phyloP scores from a whole-genome alignment of 1,284 basidiomycete species.

The Pholiota adiposa region DNA sequence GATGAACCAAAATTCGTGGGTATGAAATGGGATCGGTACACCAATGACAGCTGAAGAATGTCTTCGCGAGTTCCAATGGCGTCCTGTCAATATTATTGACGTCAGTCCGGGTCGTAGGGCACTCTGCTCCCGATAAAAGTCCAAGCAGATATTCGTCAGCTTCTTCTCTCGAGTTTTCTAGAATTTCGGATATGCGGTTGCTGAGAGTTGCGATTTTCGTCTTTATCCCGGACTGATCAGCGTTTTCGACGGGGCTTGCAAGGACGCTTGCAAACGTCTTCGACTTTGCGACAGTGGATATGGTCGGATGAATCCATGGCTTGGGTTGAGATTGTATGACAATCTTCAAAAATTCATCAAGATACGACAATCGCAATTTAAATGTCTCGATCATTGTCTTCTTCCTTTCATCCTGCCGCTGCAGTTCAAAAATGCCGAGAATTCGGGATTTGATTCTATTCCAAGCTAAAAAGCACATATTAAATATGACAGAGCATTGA shows the following conservation, averaged over 20 bases:
- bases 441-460: slow-evolving; percentile 11
- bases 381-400: background rate
- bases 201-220: background rate
- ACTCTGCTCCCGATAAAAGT: slow-evolving; percentile 6
- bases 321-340: background rate
- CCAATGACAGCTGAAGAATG: slow-evolving; percentile 33
- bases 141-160: slow-evolving; percentile 15
- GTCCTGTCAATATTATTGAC: background rate
- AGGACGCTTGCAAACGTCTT: slow-evolving; percentile 17
- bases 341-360: background rate
- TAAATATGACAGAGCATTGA: background rate
- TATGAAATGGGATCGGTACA: slow-evolving; percentile 34
- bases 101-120: background rate
- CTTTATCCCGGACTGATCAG: background rate
- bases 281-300: slow-evolving; percentile 4
- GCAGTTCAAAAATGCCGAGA: slow-evolving; percentile 9
- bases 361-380: background rate
- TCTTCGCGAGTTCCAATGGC: slow-evolving; percentile 29
- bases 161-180: slow-evolving; percentile 13
- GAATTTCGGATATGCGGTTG: background rate
- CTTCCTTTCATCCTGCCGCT: slow-evolving; percentile 2
- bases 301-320: slow-evolving; percentile 10
- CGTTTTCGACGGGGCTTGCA: background rate
- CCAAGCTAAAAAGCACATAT: slow-evolving; percentile 14
- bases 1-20: slow-evolving; percentile 32